phyloP scores from a whole-genome alignment of 2,329 filamentous ascomycete genomes.

The Conoideocrella luteorostrata region DNA sequence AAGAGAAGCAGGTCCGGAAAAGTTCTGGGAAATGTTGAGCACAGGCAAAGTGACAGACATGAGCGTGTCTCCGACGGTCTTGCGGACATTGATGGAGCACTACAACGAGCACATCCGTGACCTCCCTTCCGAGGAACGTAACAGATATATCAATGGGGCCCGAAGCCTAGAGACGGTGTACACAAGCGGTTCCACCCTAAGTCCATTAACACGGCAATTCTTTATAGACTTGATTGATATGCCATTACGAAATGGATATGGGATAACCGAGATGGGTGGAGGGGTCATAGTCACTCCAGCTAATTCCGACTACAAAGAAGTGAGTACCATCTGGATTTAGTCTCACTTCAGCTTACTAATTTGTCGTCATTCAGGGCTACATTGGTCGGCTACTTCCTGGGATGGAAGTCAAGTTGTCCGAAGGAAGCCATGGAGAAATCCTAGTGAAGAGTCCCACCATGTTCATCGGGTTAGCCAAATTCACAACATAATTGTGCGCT shows the following conservation, averaged over 20 bases:
- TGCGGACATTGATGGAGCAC: no score
- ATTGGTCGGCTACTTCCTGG: neutral
- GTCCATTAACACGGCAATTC: neutral
- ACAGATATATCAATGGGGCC: neutral
- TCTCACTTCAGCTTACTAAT: neutral
- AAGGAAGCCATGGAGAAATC: neutral
- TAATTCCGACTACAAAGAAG: neutral
- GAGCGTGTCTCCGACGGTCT: no score
- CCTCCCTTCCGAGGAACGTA: neutral
- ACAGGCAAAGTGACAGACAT: no score
- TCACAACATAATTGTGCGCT: neutral
- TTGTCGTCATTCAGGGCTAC: neutral
- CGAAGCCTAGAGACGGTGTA: neutral
- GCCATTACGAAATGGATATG: neutral
- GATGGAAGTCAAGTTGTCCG: neutral
- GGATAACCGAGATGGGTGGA: constrained; percentile 1
- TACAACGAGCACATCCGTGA: neutral
- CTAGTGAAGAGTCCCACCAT: neutral
- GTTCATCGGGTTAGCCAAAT: neutral
- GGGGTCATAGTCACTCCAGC: neutral
- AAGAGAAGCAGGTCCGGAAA: no score
- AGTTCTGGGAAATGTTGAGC: no score
- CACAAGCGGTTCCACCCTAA: neutral
- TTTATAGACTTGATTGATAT: constrained; percentile 1
- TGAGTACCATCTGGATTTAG: neutral